phyloP scores from a whole-genome alignment of 305 asterid genomes.

The Ajuga reptans region DNA sequence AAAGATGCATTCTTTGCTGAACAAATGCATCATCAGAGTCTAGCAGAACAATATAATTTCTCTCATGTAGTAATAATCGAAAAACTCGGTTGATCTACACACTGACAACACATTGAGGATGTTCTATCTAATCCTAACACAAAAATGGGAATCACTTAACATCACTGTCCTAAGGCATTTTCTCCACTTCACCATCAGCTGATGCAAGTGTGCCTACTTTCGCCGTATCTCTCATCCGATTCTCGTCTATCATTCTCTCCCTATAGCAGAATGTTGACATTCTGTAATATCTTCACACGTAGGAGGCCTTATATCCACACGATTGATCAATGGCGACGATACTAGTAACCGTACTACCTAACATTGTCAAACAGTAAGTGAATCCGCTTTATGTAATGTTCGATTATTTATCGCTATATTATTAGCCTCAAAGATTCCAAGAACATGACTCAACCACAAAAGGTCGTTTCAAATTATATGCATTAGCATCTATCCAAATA shows the following conservation, averaged over 20 bases:
- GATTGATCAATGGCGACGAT: no score
- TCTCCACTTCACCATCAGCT: no score
- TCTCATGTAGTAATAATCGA: no score
- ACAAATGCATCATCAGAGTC: no score
- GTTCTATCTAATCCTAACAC: neutral
- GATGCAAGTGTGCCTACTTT: no score
- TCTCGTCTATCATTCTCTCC: no score
- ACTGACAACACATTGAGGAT: neutral
- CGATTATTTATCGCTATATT: neutral
- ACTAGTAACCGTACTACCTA: neutral
- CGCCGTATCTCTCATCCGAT: no score
- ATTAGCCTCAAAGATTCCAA: slow-evolving; percentile 3
- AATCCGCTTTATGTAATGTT: slow-evolving; percentile 18
- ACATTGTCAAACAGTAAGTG: neutral
- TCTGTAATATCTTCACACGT: neutral
- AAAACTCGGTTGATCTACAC: no score
- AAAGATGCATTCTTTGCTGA: no score
- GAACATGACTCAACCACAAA: neutral
- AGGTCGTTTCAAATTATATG: neutral
- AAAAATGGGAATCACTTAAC: neutral
- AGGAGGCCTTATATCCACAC: no score
- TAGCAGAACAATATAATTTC: no score
- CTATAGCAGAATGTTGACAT: neutral
- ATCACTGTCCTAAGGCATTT: no score
- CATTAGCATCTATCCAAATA: slow-evolving; percentile 24